Conservation (phyloP, 495 filamentous ascomycete genomes). For the Penicillium canariense region DNA sequence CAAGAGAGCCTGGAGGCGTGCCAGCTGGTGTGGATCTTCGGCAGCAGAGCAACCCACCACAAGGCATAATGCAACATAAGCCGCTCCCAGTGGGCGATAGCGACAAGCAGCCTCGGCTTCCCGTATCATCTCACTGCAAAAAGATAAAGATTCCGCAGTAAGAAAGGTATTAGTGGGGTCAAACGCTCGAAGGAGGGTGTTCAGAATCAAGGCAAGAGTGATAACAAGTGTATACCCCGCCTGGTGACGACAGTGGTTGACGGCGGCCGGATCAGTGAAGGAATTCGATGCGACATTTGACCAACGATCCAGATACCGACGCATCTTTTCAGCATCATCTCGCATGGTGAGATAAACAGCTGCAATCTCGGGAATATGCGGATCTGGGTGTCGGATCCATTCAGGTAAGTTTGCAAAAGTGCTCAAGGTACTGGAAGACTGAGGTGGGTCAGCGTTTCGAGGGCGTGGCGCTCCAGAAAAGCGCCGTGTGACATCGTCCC, state of each 20-base stretch:
- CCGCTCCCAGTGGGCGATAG: constrained; percentile 19
- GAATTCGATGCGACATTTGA: neutral
- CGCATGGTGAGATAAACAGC: constrained; percentile 16
- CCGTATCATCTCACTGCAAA: constrained; percentile 22
- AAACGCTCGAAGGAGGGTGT: constrained; percentile 27
- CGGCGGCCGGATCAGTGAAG: neutral
- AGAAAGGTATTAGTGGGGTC: constrained; percentile 16
- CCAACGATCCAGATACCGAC: constrained; percentile 7
- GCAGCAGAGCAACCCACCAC: constrained; percentile 10
- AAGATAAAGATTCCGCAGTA: constrained; percentile 9
- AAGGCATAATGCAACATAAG: constrained; percentile 12
- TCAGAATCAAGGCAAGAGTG: constrained; percentile 28
- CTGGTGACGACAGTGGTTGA: constrained; percentile 21
- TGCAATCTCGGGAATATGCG: constrained; percentile 22
- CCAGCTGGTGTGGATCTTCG: constrained; percentile 7
- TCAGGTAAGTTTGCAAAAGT: constrained; percentile 21
- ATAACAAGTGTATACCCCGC: constrained; percentile 24
- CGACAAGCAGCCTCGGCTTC: constrained; percentile 9
- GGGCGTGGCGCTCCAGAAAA: neutral
- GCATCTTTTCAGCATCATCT: constrained; percentile 14
- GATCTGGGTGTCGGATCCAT: constrained; percentile 19
- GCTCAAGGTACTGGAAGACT: constrained; percentile 11
- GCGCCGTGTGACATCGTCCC: constrained; percentile 5
- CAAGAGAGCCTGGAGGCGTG: constrained; percentile 5
- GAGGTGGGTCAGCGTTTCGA: neutral